These are phyloP conservation scores for Pseudonectria foliicola DNA, from an alignment of 2,329 filamentous ascomycete genomes.

Conservation along the genomic window DNA sequence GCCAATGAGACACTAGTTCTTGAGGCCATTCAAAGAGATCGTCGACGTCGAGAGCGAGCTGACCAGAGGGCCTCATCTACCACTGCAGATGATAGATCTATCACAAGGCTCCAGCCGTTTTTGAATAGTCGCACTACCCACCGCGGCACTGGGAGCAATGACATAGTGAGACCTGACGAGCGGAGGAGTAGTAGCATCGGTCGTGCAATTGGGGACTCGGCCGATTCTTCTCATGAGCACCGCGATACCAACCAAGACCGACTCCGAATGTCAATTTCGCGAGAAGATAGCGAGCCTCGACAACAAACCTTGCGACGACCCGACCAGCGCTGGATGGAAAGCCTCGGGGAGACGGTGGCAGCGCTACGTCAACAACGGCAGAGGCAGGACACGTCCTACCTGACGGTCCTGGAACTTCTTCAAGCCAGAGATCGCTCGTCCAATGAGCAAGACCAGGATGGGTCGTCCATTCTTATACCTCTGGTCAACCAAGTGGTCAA, in stretches of 20 bases:
- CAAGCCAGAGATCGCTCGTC: conserved; percentile 27
- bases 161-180: conserved; percentile 23
- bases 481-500: conserved; percentile 31
- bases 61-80: conserved; percentile 16
- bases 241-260: conserved; percentile 28
- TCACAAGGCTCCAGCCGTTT: conserved; percentile 5
- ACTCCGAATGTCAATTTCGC: conserved; percentile 24
- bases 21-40: conserved; percentile 48
- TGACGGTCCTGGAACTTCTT: conserved; percentile 31
- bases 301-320: conserved; percentile 14
- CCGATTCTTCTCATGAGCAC: conserved; percentile 31
- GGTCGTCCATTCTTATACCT: conserved; percentile 29
- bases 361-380: conserved; percentile 30
- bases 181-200: conserved; percentile 30
- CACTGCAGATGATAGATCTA: conserved; percentile 10
- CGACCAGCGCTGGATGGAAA: conserved; percentile 28
- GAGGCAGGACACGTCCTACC: conserved; percentile 28
- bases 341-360: conserved; percentile 29
- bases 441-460: conserved; percentile 27
- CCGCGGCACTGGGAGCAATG: conserved; percentile 14
- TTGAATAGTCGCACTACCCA: conserved; percentile 12
- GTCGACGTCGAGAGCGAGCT: conserved; percentile 41
- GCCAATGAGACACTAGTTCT: conserved; percentile 49
- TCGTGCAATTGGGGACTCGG: conserved; percentile 32
- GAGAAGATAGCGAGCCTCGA: conserved; percentile 20